Conservation (phyloP, 345 rosid genomes). For the Linum trigynum region DNA sequence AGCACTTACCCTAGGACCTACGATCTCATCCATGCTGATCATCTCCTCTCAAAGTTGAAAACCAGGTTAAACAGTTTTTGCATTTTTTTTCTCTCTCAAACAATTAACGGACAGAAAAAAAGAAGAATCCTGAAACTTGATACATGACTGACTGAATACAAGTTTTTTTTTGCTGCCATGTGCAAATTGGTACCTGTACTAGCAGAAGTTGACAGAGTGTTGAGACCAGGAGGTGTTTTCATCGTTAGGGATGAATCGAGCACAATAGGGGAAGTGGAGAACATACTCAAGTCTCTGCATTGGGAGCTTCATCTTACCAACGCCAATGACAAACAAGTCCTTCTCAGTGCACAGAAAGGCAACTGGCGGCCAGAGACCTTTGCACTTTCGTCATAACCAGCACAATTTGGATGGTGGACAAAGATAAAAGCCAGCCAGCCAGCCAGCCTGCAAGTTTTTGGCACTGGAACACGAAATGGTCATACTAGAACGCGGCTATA, state of each 20-base stretch:
- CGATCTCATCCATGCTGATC: conserved; percentile 86
- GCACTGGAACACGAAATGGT: neutral
- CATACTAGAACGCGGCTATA: neutral
- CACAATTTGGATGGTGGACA: neutral
- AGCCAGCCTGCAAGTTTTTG: too few species aligned
- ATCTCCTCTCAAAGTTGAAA: conserved; percentile 78
- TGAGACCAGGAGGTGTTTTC: conserved; percentile 81
- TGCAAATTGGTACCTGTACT: conserved; percentile 70
- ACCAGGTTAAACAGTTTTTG: conserved; percentile 29
- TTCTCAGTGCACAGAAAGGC: conserved; percentile 86
- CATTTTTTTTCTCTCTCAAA: neutral
- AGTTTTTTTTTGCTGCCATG: conserved; percentile 26
- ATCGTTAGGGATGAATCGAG: conserved; percentile 60
- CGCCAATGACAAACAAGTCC: conserved; percentile 70
- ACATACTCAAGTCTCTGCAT: conserved; percentile 59
- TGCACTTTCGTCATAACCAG: conserved; percentile 29
- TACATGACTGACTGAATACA: neutral
- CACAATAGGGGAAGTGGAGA: conserved; percentile 62
- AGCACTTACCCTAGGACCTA: conserved; percentile 76
- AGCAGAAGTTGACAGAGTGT: conserved; percentile 84
- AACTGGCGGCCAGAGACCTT: conserved; percentile 62
- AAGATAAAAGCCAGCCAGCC: neutral
- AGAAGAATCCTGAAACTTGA: neutral
- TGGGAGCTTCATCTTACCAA: conserved; percentile 78
- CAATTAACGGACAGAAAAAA: neutral